Conservation (phyloP, 176 grass and related monocot genomes). For the Tuctoria greenei region DNA sequence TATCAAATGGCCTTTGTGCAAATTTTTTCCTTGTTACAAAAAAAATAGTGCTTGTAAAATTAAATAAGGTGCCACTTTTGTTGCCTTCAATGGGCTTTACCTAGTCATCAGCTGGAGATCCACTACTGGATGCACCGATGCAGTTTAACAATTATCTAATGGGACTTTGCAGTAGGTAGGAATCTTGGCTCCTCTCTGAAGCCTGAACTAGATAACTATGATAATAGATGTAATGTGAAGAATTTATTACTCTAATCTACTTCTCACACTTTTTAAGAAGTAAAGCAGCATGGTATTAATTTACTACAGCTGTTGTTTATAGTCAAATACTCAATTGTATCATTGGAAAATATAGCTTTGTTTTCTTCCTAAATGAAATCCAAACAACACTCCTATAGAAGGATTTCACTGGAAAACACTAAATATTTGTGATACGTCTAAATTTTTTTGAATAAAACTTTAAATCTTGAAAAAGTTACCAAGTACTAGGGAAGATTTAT, state of each 20-base stretch:
- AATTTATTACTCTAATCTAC: slow-evolving; percentile 3
- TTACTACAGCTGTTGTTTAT: background rate
- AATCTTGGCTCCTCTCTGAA: slow-evolving; percentile 20
- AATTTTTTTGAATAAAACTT: background rate
- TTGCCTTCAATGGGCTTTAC: slow-evolving; percentile 22
- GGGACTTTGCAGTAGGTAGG: slow-evolving; percentile 5
- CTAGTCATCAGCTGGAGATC: slow-evolving; percentile 25
- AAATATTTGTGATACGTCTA: background rate
- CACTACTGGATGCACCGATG: slow-evolving; percentile 14
- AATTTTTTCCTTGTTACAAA: background rate
- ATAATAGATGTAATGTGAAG: background rate
- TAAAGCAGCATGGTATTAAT: background rate
- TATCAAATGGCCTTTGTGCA: background rate
- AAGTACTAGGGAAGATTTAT: background rate
- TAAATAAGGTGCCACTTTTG: slow-evolving; percentile 34
- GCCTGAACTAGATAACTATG: background rate
- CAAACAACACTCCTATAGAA: background rate
- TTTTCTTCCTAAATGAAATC: background rate
- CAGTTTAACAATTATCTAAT: slow-evolving; percentile 22
- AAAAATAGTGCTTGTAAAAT: slow-evolving; percentile 1
- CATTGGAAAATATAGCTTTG: background rate
- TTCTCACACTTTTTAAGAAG: too few relatives aligned
- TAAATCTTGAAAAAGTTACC: background rate
- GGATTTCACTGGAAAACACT: background rate
- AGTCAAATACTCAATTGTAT: background rate